Evolutionary conservation across 2,329 filamentous ascomycete species (phyloP).

Genomic region (Zymoseptoria brevis): DNA sequence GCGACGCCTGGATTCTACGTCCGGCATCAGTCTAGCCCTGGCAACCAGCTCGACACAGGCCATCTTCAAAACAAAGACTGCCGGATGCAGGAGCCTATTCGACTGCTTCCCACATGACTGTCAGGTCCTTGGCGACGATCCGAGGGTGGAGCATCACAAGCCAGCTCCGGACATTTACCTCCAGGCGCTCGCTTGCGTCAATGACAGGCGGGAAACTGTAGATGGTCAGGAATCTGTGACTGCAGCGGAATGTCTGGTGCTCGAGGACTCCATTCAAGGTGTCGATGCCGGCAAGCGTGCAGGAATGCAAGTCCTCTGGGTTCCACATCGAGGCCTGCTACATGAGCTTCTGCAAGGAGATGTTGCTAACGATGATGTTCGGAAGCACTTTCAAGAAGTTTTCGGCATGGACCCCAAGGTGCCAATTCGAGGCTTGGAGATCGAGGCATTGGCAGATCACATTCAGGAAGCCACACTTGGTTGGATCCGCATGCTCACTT

Average conservation of each 20-base stretch:
- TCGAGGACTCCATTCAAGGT: slow-evolving; percentile 86
- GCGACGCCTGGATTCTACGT: slow-evolving; percentile 40
- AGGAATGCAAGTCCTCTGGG: slow-evolving; percentile 88
- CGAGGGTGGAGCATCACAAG: slow-evolving; percentile 74
- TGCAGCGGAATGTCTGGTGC: slow-evolving; percentile 83
- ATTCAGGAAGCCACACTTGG: slow-evolving; percentile 20
- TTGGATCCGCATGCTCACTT: slow-evolving; percentile 35
- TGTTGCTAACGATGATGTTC: slow-evolving; percentile 56
- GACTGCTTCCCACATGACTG: slow-evolving; percentile 54
- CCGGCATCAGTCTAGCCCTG: slow-evolving; percentile 67
- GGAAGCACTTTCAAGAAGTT: slow-evolving; percentile 57
- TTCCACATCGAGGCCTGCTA: slow-evolving; percentile 68
- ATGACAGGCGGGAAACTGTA: slow-evolving; percentile 39
- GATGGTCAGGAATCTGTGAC: slow-evolving; percentile 52
- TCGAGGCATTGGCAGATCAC: slow-evolving; percentile 28
- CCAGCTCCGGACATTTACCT: slow-evolving; percentile 87
- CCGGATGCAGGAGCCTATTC: slow-evolving; percentile 44
- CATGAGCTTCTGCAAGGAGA: slow-evolving; percentile 40
- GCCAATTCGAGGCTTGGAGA: slow-evolving; percentile 18
- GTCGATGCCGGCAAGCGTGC: slow-evolving; percentile 82
- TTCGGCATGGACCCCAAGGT: slow-evolving; percentile 62
- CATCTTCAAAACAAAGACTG: slow-evolving; percentile 70
- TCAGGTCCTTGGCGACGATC: slow-evolving; percentile 77
- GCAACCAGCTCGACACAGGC: slow-evolving; percentile 65
- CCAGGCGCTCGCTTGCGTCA: slow-evolving; percentile 72